phyloP scores from a whole-genome alignment of 2,329 filamentous ascomycete species.

The Scolecobasidium constrictum region DNA sequence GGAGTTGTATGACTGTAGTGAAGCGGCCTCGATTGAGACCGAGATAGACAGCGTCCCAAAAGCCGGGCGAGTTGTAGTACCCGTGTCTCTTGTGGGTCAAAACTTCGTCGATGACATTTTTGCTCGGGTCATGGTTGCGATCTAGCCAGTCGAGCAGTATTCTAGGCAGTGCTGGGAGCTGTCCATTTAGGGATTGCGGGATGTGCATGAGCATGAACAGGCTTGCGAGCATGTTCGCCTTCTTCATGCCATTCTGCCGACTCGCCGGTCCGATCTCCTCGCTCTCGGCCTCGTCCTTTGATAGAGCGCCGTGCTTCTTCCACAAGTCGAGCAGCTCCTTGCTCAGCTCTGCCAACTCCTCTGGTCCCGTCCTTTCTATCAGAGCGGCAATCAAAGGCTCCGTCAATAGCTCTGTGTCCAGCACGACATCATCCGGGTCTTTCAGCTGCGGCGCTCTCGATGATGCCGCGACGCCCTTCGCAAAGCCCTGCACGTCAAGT shows the following conservation, averaged over 20 bases:
- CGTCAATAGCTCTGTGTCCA: constrained; percentile 65
- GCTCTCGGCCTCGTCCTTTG: constrained; percentile 17
- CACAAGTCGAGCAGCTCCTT: constrained; percentile 18
- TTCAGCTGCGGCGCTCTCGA: constrained; percentile 47
- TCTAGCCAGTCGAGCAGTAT: constrained; percentile 77
- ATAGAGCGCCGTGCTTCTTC: constrained; percentile 14
- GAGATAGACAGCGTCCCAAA: constrained; percentile 76
- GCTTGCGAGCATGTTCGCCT: constrained; percentile 68
- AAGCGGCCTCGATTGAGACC: constrained; percentile 68
- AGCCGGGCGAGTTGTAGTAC: constrained; percentile 64
- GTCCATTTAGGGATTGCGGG: constrained; percentile 13
- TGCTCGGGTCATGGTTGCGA: constrained; percentile 61
- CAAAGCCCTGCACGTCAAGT: constrained; percentile 43
- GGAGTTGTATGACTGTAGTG: constrained; percentile 50
- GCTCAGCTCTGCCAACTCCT: constrained; percentile 15
- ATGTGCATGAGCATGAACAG: constrained; percentile 64
- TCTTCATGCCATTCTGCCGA: constrained; percentile 35
- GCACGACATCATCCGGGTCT: constrained; percentile 61
- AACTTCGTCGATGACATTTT: constrained; percentile 55
- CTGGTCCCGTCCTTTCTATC: constrained; percentile 20
- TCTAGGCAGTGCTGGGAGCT: constrained; percentile 53
- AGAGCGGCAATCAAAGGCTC: constrained; percentile 24
- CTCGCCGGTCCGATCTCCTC: constrained; percentile 2
- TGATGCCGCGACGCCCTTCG: constrained; percentile 54
- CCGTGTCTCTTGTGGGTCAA: constrained; percentile 51